phyloP scores from a whole-genome alignment of 805 yeast genomes.

The Wickerhamiella sergipiensis region DNA sequence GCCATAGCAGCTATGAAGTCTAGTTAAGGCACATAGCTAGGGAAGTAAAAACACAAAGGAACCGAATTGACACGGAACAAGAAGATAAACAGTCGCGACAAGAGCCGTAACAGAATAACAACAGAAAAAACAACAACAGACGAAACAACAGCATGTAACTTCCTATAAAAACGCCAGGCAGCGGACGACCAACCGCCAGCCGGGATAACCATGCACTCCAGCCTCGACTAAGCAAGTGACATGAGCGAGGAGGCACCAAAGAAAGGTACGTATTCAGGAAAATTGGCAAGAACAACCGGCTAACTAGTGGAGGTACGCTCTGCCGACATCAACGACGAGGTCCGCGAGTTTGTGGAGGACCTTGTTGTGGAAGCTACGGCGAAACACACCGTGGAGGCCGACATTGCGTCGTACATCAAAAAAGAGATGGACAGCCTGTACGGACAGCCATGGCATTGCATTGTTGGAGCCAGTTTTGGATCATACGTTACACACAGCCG shows the following conservation, averaged over 20 bases:
- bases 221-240: not conserved
- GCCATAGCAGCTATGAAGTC: too few relatives aligned
- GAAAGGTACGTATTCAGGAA: not conserved
- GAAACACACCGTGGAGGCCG: conserved; percentile 35
- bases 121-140: too few relatives aligned
- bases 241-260: not conserved
- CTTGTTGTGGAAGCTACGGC: conserved; percentile 31
- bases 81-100: too few relatives aligned
- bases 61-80: too few relatives aligned
- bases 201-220: not conserved
- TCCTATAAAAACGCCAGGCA: too few relatives aligned
- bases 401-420: conserved; percentile 43
- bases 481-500: conserved; percentile 48
- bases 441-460: conserved; percentile 51
- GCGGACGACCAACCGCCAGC: too few relatives aligned
- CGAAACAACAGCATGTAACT: too few relatives aligned
- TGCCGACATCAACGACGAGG: conserved; percentile 17
- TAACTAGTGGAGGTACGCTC: conserved; percentile 11
- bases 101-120: too few relatives aligned
- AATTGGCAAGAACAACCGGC: not conserved
- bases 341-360: conserved; percentile 9
- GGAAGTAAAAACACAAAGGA: too few relatives aligned
- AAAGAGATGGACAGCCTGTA: conserved; percentile 41
- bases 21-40: too few relatives aligned
- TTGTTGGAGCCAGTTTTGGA: conserved; percentile 49